phyloP scores from a whole-genome alignment of 1,284 basidiomycete genomes.

The Papiliotrema laurentii region DNA sequence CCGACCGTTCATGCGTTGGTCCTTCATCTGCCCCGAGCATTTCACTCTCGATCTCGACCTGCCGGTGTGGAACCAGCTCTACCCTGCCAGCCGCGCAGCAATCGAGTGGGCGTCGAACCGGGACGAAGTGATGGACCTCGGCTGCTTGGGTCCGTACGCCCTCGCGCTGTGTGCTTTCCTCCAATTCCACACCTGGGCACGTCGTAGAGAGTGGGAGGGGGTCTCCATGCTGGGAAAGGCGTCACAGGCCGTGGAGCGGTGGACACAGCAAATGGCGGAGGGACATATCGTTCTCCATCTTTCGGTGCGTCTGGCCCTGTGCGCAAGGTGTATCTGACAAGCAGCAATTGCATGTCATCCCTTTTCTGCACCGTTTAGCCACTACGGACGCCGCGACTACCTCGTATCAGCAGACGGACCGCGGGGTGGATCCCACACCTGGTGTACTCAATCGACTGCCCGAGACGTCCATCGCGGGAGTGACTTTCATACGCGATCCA shows the following conservation, averaged over 20 bases:
- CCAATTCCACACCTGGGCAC: constrained; percentile 30
- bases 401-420: constrained; percentile 10
- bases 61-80: constrained; percentile 19
- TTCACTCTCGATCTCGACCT: constrained; percentile 19
- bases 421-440: constrained; percentile 30
- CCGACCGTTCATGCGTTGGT: constrained; percentile 32
- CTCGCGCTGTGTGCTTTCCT: constrained; percentile 15
- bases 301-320: constrained; percentile 8
- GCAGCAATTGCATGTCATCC: constrained; percentile 16
- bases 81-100: constrained; percentile 10
- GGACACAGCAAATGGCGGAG: constrained; percentile 6
- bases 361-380: constrained; percentile 11
- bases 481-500: constrained; percentile 25
- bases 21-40: constrained; percentile 21
- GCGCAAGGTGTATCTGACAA: constrained; percentile 1
- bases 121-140: constrained; percentile 18
- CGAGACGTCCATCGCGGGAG: constrained; percentile 22
- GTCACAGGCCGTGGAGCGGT: constrained; percentile 13
- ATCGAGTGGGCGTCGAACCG: constrained; percentile 24
- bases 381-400: constrained; percentile 5
- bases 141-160: constrained; percentile 24
- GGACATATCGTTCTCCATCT: constrained; percentile 15
- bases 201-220: constrained; percentile 30
- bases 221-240: constrained; percentile 21
- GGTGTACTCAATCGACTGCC: constrained; percentile 25